Evolutionary conservation across 768 basidiomycete genomes (phyloP).

Genomic region (Tulasnella calospora): DNA sequence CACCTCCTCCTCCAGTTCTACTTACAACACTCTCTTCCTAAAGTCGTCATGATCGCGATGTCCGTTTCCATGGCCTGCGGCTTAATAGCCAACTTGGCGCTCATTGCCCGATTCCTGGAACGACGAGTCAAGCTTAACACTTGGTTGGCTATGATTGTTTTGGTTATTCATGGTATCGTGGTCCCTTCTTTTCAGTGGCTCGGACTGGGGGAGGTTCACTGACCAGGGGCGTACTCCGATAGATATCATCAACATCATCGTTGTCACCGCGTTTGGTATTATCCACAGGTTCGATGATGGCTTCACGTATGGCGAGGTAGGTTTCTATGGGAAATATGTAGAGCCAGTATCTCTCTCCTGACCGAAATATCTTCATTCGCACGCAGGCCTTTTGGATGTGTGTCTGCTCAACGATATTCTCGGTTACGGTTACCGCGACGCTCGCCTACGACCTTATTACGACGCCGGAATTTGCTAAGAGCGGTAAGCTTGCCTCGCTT

Average conservation of each 20-base stretch:
- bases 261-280: constrained; percentile 58
- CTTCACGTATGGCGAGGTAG: constrained; percentile 55
- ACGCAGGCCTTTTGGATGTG: constrained; percentile 65
- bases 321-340: not conserved
- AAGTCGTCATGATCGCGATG: constrained; percentile 55
- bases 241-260: constrained; percentile 67
- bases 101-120: constrained; percentile 71
- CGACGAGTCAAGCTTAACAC: constrained; percentile 58
- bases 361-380: not conserved
- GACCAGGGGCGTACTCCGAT: not conserved
- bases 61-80: constrained; percentile 64
- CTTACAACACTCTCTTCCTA: not conserved
- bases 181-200: too few relatives aligned
- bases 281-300: constrained; percentile 57
- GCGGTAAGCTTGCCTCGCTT: constrained; percentile 44
- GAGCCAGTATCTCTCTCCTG: not conserved
- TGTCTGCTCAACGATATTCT: constrained; percentile 65
- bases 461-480: constrained; percentile 58
- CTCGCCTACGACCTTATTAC: constrained; percentile 56
- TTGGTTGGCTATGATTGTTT: constrained; percentile 53
- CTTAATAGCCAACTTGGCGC: constrained; percentile 59
- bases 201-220: not conserved
- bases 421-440: constrained; percentile 60
- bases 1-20: not conserved
- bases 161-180: constrained; percentile 62